Base-by-base conservation (phyloP, 176 grass and related monocot species). In the Bothriochloa decipiens region DNA sequence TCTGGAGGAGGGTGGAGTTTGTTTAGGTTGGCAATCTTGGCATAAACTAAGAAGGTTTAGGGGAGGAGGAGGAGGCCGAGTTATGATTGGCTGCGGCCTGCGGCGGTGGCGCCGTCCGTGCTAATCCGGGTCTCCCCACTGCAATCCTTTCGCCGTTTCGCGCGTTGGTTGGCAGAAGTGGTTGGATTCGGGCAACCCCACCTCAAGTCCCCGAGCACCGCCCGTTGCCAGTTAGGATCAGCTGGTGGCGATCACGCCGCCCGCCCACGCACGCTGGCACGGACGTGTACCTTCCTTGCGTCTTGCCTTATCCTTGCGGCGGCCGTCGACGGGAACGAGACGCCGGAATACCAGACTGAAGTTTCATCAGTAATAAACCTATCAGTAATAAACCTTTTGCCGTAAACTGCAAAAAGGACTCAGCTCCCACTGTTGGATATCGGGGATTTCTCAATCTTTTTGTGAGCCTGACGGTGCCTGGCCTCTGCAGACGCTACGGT, bases 151-250 rank as follows among this genome's bases (percentile, higher is more conserved):
- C 82, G 76, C 83, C 84, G 18, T 28, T 77, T 75, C 82, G 76
- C 83, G 78, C 83, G 72, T 72, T 55, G 88, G 75, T 52, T 11
- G 27, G 50, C 65, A 50, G 28, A 45, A 39, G 79, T 85, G 14
- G 87, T 60, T 89, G 83, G 88, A 27, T 85, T 89, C 72, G 83
- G 33, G 72, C 87, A 37, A 37, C 78, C 11, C 72, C 40, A 42
- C 40, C 40, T 64, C 42, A 11, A 25, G 57, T 25, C 22, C 22
- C 8, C 18, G 18, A 55, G 52, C 55, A 23, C 13, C 20, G 63
- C 40, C 70, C 22, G 40, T 25, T 72, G 58, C 85, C 76, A 88
- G 79, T 64, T 90, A 78, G 88, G 88, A 84, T 80, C 83, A 47
- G 7, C 40, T 8, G 8, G 8, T 32, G 29, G 29, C 2, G 29